Evolutionary conservation across 345 rosid species (phyloP), one percentile per base, ranked within the genome.

Genomic region (Arabidopsis arenosa): DNA sequence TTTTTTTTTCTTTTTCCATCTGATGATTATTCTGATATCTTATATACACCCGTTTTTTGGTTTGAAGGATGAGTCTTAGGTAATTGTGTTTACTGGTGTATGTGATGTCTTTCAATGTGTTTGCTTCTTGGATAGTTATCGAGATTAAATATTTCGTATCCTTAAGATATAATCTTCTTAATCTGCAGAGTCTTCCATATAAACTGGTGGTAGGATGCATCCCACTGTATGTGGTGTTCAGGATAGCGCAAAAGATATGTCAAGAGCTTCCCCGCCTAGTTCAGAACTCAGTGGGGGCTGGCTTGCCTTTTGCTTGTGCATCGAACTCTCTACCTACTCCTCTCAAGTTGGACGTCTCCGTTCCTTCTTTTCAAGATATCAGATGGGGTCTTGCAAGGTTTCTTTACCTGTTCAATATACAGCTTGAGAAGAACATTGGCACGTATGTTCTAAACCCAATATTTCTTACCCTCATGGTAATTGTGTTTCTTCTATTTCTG

Each of bases 371-470:
- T 68, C 78, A 80, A 63, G 93, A 92, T 80, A 61, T 94, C 52
- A 82, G 63, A 73, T 94, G 96, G 98, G 88, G 73, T 82, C 68
- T 92, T 53, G 66, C 88, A 6, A 89, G 96, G 73, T 71, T 91
- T 44, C 66, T 94, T 33, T 94, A 92, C 81, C 75, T 94, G 56
- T 90, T 94, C 89, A 91, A 94, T 71, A 82, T 90, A 68, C 96
- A 90, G 79, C 79, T 94, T 26, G 98, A 94, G 87, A 86, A 88
- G 83, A 94, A 94, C 82, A 84, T 94, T 70, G 92, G 92, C 76
- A 87, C 89, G 98, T 94, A 86, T 84, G 98, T 84, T 30, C 53
- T 66, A 3, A 72, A 60, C 59, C 36, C 71, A 7, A n/a, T 63
- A 48, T 28, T 56, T 17, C 14, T 32, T 28, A 23, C 23, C 53